Base-by-base conservation (phyloP, 805 yeast species). In the Wickerhamomyces pijperi region DNA sequence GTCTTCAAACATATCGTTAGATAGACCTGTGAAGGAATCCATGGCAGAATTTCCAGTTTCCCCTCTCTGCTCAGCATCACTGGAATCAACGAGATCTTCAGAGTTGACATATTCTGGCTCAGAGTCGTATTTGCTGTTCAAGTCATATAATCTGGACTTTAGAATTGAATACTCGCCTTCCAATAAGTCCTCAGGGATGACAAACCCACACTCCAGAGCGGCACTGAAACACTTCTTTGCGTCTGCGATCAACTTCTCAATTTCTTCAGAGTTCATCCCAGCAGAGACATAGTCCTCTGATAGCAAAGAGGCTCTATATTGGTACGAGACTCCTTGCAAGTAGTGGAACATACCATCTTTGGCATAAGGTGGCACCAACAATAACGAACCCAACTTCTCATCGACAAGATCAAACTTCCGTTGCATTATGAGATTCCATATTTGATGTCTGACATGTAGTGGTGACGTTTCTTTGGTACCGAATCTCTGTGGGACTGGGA, bases 321-420 rank as follows among this genome's bases (percentile, higher is more conserved):
- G 48, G 29, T 36, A 45, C 4, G 53, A 42, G 3, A 51, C 34
- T 6, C 58, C 58, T 28, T 49, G 49, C 12, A 54, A 31, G 39
- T 47, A 53, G 32, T 48, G 43, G 32, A 37, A 48, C n/a, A 46
- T 28, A 3, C 58, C 58, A 25, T 54, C 53, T 14, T 41, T 34
- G 3, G 43, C 35, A 19, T 44, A 54, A 2, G 56, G 56, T 12
- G 33, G 19, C 32, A 18, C 39, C 15, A 43, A 20, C 18, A 51
- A 15, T 12, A 47, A 16, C 21, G 45, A 46, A 13, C 43, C 36
- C 12, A 53, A 34, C 35, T 41, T 46, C 8, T 53, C 57, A 29
- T 47, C 44, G 1, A 38, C 48, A 2, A 14, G 20, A 4, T 39
- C 32, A 20, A 49, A 53, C 23, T 49, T 46, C 5, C 36, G 31